These are phyloP conservation scores for Pluteus cervinus DNA, from an alignment of 768 basidiomycete species.

Conservation along the genomic window DNA sequence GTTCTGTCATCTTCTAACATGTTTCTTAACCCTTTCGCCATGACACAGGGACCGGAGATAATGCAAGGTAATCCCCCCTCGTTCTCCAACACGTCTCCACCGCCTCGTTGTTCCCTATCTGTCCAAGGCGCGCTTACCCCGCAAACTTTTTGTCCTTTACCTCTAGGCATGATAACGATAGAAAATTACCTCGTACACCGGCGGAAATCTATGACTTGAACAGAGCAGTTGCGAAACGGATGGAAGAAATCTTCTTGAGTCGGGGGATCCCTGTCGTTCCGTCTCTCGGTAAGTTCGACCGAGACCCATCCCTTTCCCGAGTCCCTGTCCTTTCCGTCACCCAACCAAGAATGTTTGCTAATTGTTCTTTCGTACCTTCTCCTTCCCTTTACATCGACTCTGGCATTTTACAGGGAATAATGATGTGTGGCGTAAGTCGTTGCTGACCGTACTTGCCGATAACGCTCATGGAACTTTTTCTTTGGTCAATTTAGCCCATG, in stretches of 20 bases:
- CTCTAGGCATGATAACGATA: slow-evolving; percentile 79
- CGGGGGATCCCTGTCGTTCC: slow-evolving; percentile 77
- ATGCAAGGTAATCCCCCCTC: slow-evolving; percentile 43
- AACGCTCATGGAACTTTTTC: slow-evolving; percentile 9
- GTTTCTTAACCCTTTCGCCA: slow-evolving; percentile 1
- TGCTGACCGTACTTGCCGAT: slow-evolving; percentile 5
- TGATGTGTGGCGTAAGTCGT: slow-evolving; percentile 77
- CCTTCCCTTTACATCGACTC: slow-evolving; percentile 2
- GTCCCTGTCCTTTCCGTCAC: neutral
- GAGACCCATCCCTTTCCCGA: no score
- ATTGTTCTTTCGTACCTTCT: slow-evolving; percentile 2
- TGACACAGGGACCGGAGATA: slow-evolving; percentile 68
- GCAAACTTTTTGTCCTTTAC: no score
- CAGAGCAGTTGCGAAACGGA: slow-evolving; percentile 55
- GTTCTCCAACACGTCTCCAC: neutral
- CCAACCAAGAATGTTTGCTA: neutral
- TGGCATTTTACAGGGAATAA: slow-evolving; percentile 64
- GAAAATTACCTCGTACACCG: slow-evolving; percentile 70
- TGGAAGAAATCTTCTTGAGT: slow-evolving; percentile 66
- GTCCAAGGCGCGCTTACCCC: no score
- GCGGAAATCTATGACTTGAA: slow-evolving; percentile 78
- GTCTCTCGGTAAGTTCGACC: slow-evolving; percentile 53
- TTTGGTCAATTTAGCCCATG: slow-evolving; percentile 9
- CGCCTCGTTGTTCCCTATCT: no score
- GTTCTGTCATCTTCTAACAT: slow-evolving; percentile 2